Evolutionary conservation across 768 basidiomycete species (phyloP), one percentile per base, ranked within the genome.

Genomic region (Lepiota brunneoincarnata): DNA sequence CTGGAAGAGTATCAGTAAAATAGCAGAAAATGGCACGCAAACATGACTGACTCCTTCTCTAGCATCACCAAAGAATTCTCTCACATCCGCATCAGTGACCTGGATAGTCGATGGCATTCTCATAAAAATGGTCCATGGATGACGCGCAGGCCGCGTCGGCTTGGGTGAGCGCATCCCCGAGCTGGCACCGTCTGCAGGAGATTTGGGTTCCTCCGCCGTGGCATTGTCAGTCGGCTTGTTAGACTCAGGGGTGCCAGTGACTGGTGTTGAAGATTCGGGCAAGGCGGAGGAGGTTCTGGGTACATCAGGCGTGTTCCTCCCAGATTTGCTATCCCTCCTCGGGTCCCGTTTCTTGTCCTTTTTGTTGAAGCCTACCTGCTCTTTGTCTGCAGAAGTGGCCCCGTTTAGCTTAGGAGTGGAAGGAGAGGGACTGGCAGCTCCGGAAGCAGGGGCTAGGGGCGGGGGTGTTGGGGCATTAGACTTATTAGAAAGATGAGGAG

Each of bases 51-150:
- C 88, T 50, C 86, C 87, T 31, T 69, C 75, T 67, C 82, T 80
- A 0, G 84, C 82, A 7, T 86, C 88, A 7, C 78, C 82, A 64
- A 89, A 94, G 71, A 91, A 92, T 15, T 88, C 87, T 51, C 80
- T 78, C 6, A 94, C 64, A 44, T 92, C 89, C 0, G 68, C 59
- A 59, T 94, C 92, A 9, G 67, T 78, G 4, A 80, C 74, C 11
- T 77, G 65, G 6, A 73, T 60, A 3, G 73, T 69, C 9, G 70
- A 60, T 15, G 75, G 67, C 71, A 87, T 76, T 58, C 86, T 83
- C 78, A 94, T 83, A 69, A 91, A 93, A 48, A 93, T 78, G 6
- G 92, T 94, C 86, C 86, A 91, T 4, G 91, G 90, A 67, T 89
- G 82, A 37, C 89, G 77, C 24, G 79, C 72, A 0, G 81, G 79